phyloP scores from a whole-genome alignment of 202 grass and related monocot species.

The Carex arenaria region DNA sequence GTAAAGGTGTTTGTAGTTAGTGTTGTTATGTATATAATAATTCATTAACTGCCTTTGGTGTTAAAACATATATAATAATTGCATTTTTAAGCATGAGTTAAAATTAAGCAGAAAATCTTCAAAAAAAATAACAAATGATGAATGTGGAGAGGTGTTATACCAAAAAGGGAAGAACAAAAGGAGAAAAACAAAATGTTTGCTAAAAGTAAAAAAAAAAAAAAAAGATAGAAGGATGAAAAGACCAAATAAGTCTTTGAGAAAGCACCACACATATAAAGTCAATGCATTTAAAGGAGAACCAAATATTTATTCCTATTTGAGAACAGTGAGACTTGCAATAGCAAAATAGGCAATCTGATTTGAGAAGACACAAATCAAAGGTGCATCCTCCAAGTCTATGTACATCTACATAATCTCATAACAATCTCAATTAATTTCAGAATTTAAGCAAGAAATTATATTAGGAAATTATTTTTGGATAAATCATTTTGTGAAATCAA shows the following conservation, averaged over 20 bases:
- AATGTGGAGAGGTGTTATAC: too few relatives aligned
- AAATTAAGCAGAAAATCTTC: too few relatives aligned
- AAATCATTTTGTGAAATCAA: background rate
- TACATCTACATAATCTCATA: background rate
- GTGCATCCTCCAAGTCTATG: background rate
- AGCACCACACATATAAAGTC: background rate
- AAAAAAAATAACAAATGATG: too few relatives aligned
- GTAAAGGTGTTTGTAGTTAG: too few relatives aligned
- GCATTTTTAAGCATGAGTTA: too few relatives aligned
- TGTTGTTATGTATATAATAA: too few relatives aligned
- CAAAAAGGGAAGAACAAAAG: too few relatives aligned
- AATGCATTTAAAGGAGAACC: slow-evolving; percentile 14
- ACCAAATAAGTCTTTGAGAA: background rate
- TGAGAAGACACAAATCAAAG: slow-evolving; percentile 23
- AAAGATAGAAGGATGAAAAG: background rate
- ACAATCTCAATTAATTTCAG: background rate
- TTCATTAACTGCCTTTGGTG: too few relatives aligned
- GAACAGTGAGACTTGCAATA: slow-evolving; percentile 34
- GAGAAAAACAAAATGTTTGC: too few relatives aligned
- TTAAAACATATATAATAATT: too few relatives aligned
- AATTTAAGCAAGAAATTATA: background rate
- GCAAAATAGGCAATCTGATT: slow-evolving; percentile 35
- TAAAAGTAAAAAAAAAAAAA: background rate
- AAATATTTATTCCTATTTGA: slow-evolving; percentile 30
- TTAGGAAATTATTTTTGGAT: background rate